Evolutionary conservation across 2,329 filamentous ascomycete species (phyloP), one percentile per base, ranked within the genome.

Genomic region (Bertia moriformis): DNA sequence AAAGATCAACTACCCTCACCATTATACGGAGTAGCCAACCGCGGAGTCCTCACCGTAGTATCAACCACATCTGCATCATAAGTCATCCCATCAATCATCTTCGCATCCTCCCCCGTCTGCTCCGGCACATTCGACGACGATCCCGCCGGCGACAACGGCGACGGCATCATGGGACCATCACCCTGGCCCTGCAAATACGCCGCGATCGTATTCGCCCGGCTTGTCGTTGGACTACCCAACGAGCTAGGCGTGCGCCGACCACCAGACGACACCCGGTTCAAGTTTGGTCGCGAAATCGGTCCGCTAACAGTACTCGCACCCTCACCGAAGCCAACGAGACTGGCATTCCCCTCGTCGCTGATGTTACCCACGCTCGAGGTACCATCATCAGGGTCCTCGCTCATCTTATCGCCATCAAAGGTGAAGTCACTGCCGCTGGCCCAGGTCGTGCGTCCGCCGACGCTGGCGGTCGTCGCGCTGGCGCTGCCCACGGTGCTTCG

Each of bases 401-500:
- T 35, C 32, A 35, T 73, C 39, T 71, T 68, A 45, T 71, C 66
- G 1, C 55, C 58, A 39, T 59, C 58, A 41, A 53, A 54, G 39
- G 67, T 71, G n/a, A n/a, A n/a, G 49, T 76, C 74, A 38, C 61
- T 59, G 13, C 69, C 71, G 42, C 69, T 74, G 4, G 66, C 60
- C 44, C 77, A 65, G 18, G 56, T 60, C 14, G 54, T 63, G 51
- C 15, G 32, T 14, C 12, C 32, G 15, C 32, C 32, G 7, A 35
- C 15, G 15, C 32, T 35, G 32, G 10, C 83, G 0, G 88, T 95
- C n/a, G 22, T 27, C 2, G 88, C 89, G 47, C 83, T 89, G 19
- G 89, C 89, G 37, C 81, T 85, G 42, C 89, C 89, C 18, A 95
- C 88, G 0, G 89, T 96, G 62, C 83, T 91, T 60, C 78, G 91